These are phyloP conservation scores for Citrus mangshanensis DNA, from an alignment of 345 rosid genomes.

Conservation along the genomic window DNA sequence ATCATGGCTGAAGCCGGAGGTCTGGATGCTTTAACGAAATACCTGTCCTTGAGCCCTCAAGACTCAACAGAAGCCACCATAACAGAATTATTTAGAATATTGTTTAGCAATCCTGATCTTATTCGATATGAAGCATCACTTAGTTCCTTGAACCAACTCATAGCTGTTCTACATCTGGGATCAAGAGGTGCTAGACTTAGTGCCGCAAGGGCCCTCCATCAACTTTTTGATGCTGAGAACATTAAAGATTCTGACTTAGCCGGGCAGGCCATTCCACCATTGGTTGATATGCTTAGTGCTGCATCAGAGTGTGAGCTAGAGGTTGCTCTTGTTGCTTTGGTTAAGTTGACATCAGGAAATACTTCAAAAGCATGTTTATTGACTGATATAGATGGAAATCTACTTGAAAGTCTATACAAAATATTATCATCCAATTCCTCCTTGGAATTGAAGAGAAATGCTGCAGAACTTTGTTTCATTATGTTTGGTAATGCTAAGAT, in stretches of 20 bases:
- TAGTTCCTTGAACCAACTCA: conserved; percentile 75
- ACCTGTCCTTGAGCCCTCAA: conserved; percentile 76
- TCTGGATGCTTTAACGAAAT: conserved; percentile 76
- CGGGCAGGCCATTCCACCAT: conserved; percentile 76
- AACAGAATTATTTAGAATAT: conserved; percentile 64
- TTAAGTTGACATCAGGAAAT: conserved; percentile 60
- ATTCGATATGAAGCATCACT: conserved; percentile 62
- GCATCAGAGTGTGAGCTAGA: conserved; percentile 75
- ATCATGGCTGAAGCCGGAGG: conserved; percentile 91
- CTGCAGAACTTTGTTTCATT: conserved; percentile 68
- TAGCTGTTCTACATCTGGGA: conserved; percentile 82
- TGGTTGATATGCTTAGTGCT: conserved; percentile 76
- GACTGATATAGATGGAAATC: conserved; percentile 59
- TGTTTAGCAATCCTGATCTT: conserved; percentile 70
- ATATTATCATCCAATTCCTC: conserved; percentile 63
- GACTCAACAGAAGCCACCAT: conserved; percentile 76
- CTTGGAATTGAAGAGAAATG: conserved; percentile 64
- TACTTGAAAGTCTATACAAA: conserved; percentile 55
- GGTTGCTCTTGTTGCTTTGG: conserved; percentile 70
- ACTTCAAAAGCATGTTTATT: conserved; percentile 43
- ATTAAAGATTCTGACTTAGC: conserved; percentile 70
- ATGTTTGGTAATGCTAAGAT: conserved; percentile 52
- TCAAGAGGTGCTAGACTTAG: conserved; percentile 75
- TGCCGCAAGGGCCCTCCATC: conserved; percentile 76
- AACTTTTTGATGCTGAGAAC: conserved; percentile 67